Base-by-base conservation (phyloP, 2,329 filamentous ascomycete genomes). In the Hymenoscyphus fraxineus region DNA sequence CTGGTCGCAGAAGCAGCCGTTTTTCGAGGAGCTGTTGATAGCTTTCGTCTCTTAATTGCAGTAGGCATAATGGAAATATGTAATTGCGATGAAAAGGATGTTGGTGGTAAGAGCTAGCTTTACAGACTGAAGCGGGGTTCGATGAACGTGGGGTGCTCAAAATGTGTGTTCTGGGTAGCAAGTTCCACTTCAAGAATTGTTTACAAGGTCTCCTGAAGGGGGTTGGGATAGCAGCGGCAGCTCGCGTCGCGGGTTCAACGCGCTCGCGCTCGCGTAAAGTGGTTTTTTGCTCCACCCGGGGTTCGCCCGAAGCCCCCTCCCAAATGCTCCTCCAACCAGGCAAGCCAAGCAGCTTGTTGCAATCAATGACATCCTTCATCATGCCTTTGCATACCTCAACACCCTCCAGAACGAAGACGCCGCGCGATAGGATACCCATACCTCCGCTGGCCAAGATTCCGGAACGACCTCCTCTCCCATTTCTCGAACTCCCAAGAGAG, bases 11-110 rank as follows among this genome's bases (percentile, higher is more conserved):
- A 58, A 62, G 69, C 64, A 56, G 64, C 22, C 35, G 64, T 63
- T 41, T 54, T 68, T 61, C 41, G 67, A 39, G 67, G 32, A 5
- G 61, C 62, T 6, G 69, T 62, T 44, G 68, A 63, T 54, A 75
- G 62, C 69, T 73, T 76, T 65, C 70, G 65, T 63, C 68, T 71
- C 59, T 75, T 76, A 16, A 67, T 68, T 7, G 69, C 69, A 44
- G 69, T 62, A 61, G 73, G 68, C 74, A 76, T 76, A 39, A 59
- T 73, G 62, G 64, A 69, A 65, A 61, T 35, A 67, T 69, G 63
- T 55, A 66, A 63, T 59, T 64, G 60, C 27, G 59, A 64, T 60
- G 66, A 61, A 64, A 71, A 68, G 62, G 62, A 70, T 68, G 64
- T 55, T 68, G 41, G 19, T 67, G 61, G 47, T 9, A 38, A 12